phyloP scores from a whole-genome alignment of 441 rosid species.

The Populus hybrid region DNA sequence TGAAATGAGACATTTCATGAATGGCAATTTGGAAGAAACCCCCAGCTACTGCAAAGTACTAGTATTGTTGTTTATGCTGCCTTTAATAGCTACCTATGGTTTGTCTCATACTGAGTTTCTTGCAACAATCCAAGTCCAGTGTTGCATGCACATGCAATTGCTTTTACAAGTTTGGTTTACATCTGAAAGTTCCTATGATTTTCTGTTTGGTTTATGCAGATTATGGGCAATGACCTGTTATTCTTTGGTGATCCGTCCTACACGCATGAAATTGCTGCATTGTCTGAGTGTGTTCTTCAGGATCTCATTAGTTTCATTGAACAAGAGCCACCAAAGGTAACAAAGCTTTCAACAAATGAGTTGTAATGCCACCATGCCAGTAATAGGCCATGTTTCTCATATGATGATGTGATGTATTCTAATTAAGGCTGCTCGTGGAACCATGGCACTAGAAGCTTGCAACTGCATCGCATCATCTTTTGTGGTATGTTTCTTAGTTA shows the following conservation, averaged over 20 bases:
- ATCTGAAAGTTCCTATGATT: constrained; percentile 1
- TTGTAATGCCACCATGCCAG: background rate
- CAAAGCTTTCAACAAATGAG: constrained; percentile 3
- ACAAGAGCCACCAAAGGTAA: constrained; percentile 67
- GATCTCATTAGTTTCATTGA: constrained; percentile 51
- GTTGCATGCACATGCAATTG: background rate
- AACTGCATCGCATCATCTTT: constrained; percentile 68
- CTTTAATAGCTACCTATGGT: background rate
- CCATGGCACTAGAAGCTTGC: constrained; percentile 88
- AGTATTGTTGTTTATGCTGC: background rate
- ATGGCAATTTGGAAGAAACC: background rate
- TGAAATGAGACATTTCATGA: background rate
- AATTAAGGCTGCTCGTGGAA: constrained; percentile 58
- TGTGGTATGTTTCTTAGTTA: constrained; percentile 38
- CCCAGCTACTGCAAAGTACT: background rate
- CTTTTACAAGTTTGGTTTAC: background rate
- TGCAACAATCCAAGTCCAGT: background rate
- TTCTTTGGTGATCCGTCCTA: constrained; percentile 70
- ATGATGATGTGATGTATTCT: constrained; percentile 25
- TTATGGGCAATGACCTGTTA: constrained; percentile 52
- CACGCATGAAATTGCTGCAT: constrained; percentile 44
- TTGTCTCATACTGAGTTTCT: background rate
- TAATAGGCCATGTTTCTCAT: background rate
- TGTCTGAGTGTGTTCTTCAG: constrained; percentile 38
- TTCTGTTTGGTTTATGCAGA: constrained; percentile 35